Conservation (phyloP, 495 filamentous ascomycete genomes). For the Podospora conica region DNA sequence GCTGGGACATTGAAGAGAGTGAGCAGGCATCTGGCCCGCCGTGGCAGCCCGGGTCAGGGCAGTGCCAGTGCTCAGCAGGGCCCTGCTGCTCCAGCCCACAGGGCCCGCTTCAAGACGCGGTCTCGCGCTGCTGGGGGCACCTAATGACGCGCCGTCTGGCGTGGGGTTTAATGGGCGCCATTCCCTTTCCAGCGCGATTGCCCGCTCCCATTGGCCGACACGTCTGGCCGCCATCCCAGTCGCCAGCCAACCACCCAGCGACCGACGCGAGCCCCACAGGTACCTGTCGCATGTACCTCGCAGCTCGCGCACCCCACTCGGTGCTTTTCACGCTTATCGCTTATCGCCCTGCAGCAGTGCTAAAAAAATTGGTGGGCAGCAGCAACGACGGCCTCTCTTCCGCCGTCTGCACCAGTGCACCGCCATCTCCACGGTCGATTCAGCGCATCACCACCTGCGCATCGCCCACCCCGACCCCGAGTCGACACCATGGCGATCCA, state of each 20-base stretch:
- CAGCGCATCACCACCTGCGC: constrained; percentile 2
- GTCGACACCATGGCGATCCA: constrained; percentile 76
- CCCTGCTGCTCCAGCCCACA: not conserved
- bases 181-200: constrained; percentile 13
- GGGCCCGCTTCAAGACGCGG: constrained; percentile 19
- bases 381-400: not conserved
- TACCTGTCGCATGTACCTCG: not conserved
- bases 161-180: constrained; percentile 14
- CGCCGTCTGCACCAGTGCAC: not conserved
- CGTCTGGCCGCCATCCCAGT: not conserved
- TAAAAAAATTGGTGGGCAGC: constrained; percentile 11
- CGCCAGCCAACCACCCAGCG: constrained; percentile 9
- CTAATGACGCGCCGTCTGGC: constrained; percentile 18
- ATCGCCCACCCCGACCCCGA: constrained; percentile 1
- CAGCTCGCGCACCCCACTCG: not conserved
- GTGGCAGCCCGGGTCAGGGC: not conserved
- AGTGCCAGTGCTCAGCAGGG: not conserved
- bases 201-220: constrained; percentile 19
- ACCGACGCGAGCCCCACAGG: constrained; percentile 1
- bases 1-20: not conserved
- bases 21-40: not conserved
- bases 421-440: not conserved
- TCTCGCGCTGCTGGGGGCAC: constrained; percentile 16
- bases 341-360: not conserved
- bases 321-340: not conserved